phyloP scores from a whole-genome alignment of 208 protist species.

The Balamuthia mandrillaris region DNA sequence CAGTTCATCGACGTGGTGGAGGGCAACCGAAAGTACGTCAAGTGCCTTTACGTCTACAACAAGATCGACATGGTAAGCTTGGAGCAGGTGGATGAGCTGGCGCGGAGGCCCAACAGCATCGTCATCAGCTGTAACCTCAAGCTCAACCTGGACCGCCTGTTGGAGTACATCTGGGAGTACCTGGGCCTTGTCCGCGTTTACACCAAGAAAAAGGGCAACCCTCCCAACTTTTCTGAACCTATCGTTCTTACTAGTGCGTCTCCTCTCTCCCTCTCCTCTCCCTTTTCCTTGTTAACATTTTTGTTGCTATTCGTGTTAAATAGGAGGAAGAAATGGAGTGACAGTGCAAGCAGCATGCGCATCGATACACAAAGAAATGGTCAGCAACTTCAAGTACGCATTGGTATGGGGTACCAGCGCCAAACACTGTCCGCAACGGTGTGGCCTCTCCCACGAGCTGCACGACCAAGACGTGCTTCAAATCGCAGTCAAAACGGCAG shows the following conservation, averaged over 20 bases:
- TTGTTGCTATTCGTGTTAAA: too few relatives aligned
- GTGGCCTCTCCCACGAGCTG: slow-evolving; percentile 80
- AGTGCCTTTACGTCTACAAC: slow-evolving; percentile 83
- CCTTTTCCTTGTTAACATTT: too few relatives aligned
- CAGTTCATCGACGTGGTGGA: slow-evolving; percentile 97
- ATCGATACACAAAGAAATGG: slow-evolving; percentile 70
- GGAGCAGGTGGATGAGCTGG: slow-evolving; percentile 91
- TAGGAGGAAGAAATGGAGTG: too few relatives aligned
- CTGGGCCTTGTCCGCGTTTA: slow-evolving; percentile 94
- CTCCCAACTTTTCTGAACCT: slow-evolving; percentile 90
- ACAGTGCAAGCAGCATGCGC: too few relatives aligned
- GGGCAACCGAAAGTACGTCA: slow-evolving; percentile 85
- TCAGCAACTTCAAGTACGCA: slow-evolving; percentile 63
- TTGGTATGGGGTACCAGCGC: slow-evolving; percentile 91
- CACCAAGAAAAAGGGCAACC: slow-evolving; percentile 89
- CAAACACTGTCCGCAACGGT: slow-evolving; percentile 91
- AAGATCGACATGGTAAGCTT: slow-evolving; percentile 95
- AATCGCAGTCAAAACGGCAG: too few relatives aligned
- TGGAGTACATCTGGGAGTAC: slow-evolving; percentile 93
- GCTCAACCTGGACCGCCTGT: slow-evolving; percentile 78
- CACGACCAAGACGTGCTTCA: slow-evolving; percentile 81
- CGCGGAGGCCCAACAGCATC: slow-evolving; percentile 78
- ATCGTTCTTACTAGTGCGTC: slow-evolving; percentile 87
- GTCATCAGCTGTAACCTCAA: slow-evolving; percentile 50
- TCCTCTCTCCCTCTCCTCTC: too few relatives aligned